Evolutionary conservation across 768 basidiomycete species (phyloP), one percentile per base, ranked within the genome.

Genomic region (Podaxis pistillaris): DNA sequence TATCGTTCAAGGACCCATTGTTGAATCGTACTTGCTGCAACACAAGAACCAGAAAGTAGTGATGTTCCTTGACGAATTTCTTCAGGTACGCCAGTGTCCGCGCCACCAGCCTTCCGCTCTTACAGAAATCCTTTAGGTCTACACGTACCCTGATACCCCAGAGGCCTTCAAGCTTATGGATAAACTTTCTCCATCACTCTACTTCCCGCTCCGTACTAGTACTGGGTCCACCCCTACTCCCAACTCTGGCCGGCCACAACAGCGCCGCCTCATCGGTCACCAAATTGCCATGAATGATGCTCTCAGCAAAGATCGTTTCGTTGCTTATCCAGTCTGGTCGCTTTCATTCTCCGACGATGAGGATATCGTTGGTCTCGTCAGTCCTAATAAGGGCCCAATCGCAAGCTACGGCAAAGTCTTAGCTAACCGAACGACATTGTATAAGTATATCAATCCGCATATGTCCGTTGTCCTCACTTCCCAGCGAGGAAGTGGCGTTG

Each of bases 381-480:
- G 79, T 44, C 81, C 82, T 30, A 68, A 77, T 9, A 68, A 78
- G 63, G 81, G 80, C 60, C 83, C 86, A 0, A 77, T 93, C 37
- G 94, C 95, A 0, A 90, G 88, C 1, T 74, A 89, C 33, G 96
- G 96, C 3, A 88, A 88, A 68, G 94, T 96, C 3, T 78, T 93
- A 3, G 95, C 92, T 2, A 90, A 96, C 73, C 86, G 94, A 58
- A 87, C 86, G 40, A 95, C 94, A 36, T 72, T 98, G 62, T 96
- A 97, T 81, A 98, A 98, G 76, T 96, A 97, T 70, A 81, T 98
- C 64, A 96, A 96, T 71, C 90, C 89, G 7, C 86, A 93, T 67
- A 67, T 95, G 37, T 79, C 89, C 54, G 83, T 85, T 7, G 78
- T 93, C 40, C 75, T 89, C 33, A 93, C 93, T 5, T 73, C 41